Conservation (phyloP, 257 asterid genomes). For the Solanum commersonii region DNA sequence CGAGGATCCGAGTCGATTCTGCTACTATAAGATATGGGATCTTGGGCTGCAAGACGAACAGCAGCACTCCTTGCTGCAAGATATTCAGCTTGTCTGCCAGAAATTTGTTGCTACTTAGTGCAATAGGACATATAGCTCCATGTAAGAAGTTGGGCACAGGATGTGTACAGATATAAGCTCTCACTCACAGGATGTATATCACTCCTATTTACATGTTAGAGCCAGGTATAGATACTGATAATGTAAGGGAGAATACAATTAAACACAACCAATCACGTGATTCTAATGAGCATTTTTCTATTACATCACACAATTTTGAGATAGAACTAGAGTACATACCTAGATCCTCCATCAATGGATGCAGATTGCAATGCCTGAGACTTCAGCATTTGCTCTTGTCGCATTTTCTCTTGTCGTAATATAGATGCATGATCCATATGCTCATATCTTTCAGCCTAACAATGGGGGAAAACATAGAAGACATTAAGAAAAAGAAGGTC, state of each 20-base stretch:
- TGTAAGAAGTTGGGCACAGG: constrained; percentile 30
- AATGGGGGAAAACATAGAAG: background rate
- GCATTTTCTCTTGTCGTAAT: constrained; percentile 61
- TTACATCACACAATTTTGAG: background rate
- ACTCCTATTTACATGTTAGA: background rate
- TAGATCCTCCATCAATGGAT: constrained; percentile 66
- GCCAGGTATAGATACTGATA: background rate
- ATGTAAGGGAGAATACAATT: background rate
- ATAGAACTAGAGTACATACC: constrained; percentile 35
- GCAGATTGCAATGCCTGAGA: constrained; percentile 63
- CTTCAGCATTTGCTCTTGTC: constrained; percentile 77
- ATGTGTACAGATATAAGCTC: background rate
- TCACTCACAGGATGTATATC: background rate
- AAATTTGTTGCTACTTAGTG: constrained; percentile 69
- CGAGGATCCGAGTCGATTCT: constrained; percentile 69
- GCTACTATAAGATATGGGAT: constrained; percentile 58
- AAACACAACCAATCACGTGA: background rate
- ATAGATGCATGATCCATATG: constrained; percentile 56
- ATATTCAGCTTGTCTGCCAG: constrained; percentile 96
- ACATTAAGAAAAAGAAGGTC: background rate
- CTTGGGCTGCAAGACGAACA: constrained; percentile 32
- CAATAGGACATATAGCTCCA: constrained; percentile 33
- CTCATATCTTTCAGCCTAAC: constrained; percentile 62
- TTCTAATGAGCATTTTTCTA: background rate
- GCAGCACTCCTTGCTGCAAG: constrained; percentile 66